Conservation (phyloP, 2,329 filamentous ascomycete species). For the Myriangium duriaei region DNA sequence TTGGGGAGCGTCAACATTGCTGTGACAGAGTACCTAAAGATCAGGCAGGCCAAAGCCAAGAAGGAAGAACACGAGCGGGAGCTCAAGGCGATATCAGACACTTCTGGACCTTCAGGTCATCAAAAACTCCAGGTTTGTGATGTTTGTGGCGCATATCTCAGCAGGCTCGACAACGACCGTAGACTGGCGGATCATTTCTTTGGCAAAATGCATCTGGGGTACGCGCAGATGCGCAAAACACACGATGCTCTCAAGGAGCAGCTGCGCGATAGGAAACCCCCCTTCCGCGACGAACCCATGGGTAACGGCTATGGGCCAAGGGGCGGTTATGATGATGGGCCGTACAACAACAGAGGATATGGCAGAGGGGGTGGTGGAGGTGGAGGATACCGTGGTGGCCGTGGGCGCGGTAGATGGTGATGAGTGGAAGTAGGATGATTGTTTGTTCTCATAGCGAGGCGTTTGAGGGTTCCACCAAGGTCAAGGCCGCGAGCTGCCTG, state of each 20-base stretch:
- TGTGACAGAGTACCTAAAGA: constrained; percentile 76
- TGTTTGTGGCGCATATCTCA: constrained; percentile 91
- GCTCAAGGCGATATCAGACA: constrained; percentile 81
- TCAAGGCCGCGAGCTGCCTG: no score
- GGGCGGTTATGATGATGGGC: constrained; percentile 32
- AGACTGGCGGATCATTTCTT: constrained; percentile 95
- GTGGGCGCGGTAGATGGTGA: constrained; percentile 17
- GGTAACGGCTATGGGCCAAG: constrained; percentile 25
- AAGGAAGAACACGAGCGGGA: constrained; percentile 80
- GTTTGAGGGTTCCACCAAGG: no score
- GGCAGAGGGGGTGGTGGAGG: constrained; percentile 32
- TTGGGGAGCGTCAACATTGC: constrained; percentile 68
- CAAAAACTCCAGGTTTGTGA: constrained; percentile 98
- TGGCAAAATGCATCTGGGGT: constrained; percentile 97
- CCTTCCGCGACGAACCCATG: constrained; percentile 38
- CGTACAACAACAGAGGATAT: constrained; percentile 31
- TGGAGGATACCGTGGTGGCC: constrained; percentile 23
- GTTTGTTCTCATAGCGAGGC: not conserved
- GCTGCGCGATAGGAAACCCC: constrained; percentile 58
- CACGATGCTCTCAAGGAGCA: constrained; percentile 79
- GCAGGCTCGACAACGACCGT: constrained; percentile 83
- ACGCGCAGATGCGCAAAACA: constrained; percentile 95
- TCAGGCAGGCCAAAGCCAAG: constrained; percentile 64
- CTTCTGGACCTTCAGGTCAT: constrained; percentile 81
- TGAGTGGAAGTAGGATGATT: not conserved